Conservation (phyloP, 192 early-diverging fungal genomes). For the Backusella sp. region DNA sequence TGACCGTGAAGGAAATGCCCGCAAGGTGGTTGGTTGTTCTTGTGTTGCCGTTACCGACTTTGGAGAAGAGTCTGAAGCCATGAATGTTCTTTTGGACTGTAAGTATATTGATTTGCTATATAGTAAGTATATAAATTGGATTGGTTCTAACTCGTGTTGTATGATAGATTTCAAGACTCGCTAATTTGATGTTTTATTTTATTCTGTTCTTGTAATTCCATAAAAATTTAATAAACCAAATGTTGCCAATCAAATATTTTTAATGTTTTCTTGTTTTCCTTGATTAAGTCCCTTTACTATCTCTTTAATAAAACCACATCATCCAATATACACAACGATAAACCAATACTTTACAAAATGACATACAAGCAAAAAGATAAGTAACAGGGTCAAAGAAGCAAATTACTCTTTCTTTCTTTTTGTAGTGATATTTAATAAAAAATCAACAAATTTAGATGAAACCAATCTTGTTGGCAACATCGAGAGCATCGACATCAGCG, state of each 20-base stretch:
- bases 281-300: not conserved
- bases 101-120: not conserved
- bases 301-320: not conserved
- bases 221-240: not conserved
- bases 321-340: not conserved
- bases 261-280: not conserved
- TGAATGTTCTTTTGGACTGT: slow-evolving; percentile 89
- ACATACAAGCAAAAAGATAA: not conserved
- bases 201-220: not conserved
- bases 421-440: not conserved
- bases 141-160: not conserved
- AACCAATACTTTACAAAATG: not conserved
- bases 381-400: not conserved
- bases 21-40: slow-evolving; percentile 94
- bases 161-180: slow-evolving; percentile 34
- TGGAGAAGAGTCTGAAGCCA: slow-evolving; percentile 98
- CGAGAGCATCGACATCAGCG: slow-evolving; percentile 96
- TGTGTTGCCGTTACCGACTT: slow-evolving; percentile 91
- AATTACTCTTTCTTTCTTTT: not conserved
- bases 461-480: slow-evolving; percentile 90
- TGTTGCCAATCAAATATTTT: not conserved
- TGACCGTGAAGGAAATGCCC: slow-evolving; percentile 96
- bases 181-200: not conserved
- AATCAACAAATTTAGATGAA: slow-evolving; percentile 44
- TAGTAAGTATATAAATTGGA: too few relatives aligned